Conservation (phyloP, 164 flowering plant genomes). For the Kalanchoe fedtschenkoi region DNA sequence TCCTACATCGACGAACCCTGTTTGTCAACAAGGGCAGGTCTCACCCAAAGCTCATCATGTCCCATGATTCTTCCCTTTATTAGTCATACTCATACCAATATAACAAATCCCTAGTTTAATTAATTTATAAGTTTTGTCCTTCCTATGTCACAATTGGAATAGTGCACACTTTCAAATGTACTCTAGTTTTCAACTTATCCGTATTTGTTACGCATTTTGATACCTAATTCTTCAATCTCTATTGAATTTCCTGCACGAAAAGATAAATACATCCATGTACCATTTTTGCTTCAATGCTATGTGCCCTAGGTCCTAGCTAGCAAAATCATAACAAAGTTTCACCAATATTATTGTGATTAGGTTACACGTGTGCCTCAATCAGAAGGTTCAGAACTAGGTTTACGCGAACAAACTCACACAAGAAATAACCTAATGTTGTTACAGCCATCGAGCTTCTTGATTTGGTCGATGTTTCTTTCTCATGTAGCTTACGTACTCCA, state of each 20-base stretch:
- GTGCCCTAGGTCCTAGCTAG: conserved; percentile 2
- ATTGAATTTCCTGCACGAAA: neutral
- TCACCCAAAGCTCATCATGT: neutral
- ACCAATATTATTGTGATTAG: conserved; percentile 4
- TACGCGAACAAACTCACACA: neutral
- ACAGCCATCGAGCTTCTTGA: neutral
- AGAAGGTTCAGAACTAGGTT: neutral
- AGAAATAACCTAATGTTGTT: conserved; percentile 2
- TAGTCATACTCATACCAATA: neutral
- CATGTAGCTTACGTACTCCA: too few species aligned
- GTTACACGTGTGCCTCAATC: neutral
- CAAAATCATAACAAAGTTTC: conserved; percentile 3
- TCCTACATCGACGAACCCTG: conserved; percentile 6
- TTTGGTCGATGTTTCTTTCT: neutral
- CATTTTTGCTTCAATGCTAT: neutral
- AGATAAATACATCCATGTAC: too few species aligned
- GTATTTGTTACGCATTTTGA: neutral
- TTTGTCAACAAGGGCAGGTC: conserved; percentile 5
- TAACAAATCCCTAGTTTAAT: neutral
- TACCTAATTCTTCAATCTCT: neutral
- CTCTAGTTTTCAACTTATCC: neutral
- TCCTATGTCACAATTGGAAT: neutral
- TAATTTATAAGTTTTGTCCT: neutral
- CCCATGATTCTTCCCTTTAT: neutral
- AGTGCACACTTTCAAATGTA: neutral